Percentiles rank a stretch among this genome's conserved stretches.
Evolutionary conservation across 2,329 filamentous ascomycete genomes (phyloP).

Genomic region (Fusarium acutatum): DNA sequence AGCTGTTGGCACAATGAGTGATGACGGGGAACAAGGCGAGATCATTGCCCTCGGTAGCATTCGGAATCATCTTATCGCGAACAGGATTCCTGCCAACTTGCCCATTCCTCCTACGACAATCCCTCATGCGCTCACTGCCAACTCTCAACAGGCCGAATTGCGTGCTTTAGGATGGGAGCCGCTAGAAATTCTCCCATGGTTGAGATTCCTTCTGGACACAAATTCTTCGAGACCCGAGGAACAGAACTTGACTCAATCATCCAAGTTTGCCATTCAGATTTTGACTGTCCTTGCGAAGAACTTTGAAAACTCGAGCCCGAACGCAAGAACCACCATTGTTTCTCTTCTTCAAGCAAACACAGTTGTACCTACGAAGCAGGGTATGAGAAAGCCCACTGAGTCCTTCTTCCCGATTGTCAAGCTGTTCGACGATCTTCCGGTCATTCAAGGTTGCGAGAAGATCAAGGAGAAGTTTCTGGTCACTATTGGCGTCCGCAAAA

Average conservation of each 20-base stretch:
- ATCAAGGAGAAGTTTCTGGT: slow-evolving; percentile 91
- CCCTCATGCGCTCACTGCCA: slow-evolving; percentile 82
- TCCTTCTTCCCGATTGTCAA: slow-evolving; percentile 95
- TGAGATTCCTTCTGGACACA: slow-evolving; percentile 80
- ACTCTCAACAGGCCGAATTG: slow-evolving; percentile 72
- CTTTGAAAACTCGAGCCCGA: slow-evolving; percentile 81
- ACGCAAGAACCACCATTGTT: slow-evolving; percentile 71
- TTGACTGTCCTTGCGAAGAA: slow-evolving; percentile 85
- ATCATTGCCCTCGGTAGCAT: slow-evolving; percentile 83
- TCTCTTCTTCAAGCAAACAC: slow-evolving; percentile 72
- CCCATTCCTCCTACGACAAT: slow-evolving; percentile 85
- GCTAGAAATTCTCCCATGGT: slow-evolving; percentile 85
- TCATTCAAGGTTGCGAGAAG: slow-evolving; percentile 76
- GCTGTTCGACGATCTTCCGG: slow-evolving; percentile 91
- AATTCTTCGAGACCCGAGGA: slow-evolving; percentile 66
- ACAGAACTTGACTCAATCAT: slow-evolving; percentile 74
- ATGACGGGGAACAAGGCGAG: slow-evolving; percentile 68
- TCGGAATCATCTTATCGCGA: slow-evolving; percentile 76
- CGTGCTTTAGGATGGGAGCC: slow-evolving; percentile 87
- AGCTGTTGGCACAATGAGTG: slow-evolving; percentile 75
- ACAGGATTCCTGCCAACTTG: slow-evolving; percentile 80
- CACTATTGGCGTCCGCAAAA: slow-evolving; percentile 90
- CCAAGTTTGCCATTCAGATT: slow-evolving; percentile 79
- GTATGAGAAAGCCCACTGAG: slow-evolving; percentile 86
- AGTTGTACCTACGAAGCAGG: slow-evolving; percentile 88